These are phyloP conservation scores for Grosmannia huntii DNA, from an alignment of 2,329 filamentous ascomycete species.

Conservation along the genomic window DNA sequence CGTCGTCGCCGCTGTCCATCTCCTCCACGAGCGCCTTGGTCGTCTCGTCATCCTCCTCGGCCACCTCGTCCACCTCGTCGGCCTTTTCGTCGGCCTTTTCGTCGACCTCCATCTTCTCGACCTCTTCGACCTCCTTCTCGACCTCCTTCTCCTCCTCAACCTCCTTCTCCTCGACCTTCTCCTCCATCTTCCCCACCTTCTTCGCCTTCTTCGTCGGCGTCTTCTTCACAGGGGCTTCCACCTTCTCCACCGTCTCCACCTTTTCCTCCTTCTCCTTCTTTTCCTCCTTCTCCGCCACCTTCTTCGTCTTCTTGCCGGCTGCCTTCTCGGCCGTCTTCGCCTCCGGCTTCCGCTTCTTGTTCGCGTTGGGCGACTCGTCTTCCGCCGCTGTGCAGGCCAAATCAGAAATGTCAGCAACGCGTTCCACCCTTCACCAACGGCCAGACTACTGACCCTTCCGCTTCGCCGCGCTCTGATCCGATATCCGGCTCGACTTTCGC, in stretches of 20 bases:
- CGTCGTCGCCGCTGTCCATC: conserved; percentile 1
- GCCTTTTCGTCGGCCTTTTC: not conserved
- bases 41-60: conserved; percentile 2
- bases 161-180: not conserved
- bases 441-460: not conserved
- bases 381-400: not conserved
- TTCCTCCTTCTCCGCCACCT: not conserved
- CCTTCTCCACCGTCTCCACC: not conserved
- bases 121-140: not conserved
- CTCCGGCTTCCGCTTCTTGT: not conserved
- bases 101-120: not conserved
- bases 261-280: not conserved
- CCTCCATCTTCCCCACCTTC: not conserved
- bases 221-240: not conserved
- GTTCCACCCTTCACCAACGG: not conserved
- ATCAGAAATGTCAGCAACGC: not conserved
- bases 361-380: not conserved
- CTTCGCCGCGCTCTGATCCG: not conserved
- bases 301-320: not conserved
- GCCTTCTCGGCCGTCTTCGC: not conserved
- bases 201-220: not conserved
- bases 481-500: conserved; percentile 1
- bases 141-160: not conserved
- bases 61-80: not conserved
- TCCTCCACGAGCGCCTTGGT: conserved; percentile 3